A percentile compares a stretch with the other conserved stretches of the same genome.
Evolutionary conservation across 495 filamentous ascomycete genomes (phyloP).

Genomic region (Chaetomidium leptoderma): DNA sequence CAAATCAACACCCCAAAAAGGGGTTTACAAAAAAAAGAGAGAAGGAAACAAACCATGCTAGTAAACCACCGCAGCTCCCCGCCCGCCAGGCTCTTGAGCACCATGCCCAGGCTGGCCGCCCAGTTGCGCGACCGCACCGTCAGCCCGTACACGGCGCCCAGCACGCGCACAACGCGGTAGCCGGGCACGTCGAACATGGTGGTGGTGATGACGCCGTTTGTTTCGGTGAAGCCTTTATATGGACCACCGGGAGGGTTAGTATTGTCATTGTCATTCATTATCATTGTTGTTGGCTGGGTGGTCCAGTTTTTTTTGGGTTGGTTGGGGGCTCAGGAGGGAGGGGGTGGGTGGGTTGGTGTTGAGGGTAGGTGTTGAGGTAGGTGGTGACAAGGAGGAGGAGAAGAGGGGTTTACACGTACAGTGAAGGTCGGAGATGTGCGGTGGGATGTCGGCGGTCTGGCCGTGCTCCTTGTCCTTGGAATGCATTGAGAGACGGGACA

Average conservation of each 20-base stretch:
- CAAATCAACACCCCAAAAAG: background rate
- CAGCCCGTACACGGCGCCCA: conserved; percentile 56
- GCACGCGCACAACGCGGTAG: conserved; percentile 53
- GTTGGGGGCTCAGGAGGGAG: too few relatives aligned
- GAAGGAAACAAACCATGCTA: conserved; percentile 35
- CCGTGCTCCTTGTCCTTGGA: conserved; percentile 12
- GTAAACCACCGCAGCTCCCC: conserved; percentile 57
- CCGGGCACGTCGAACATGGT: conserved; percentile 53
- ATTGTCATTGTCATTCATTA: too few relatives aligned
- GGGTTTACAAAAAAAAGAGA: background rate
- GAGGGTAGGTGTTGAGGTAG: too few relatives aligned
- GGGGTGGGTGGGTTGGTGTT: background rate
- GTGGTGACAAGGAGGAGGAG: too few relatives aligned
- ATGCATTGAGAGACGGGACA: conserved; percentile 21
- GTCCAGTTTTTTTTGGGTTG: too few relatives aligned
- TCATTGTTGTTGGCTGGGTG: too few relatives aligned
- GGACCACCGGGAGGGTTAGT: background rate
- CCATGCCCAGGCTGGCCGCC: conserved; percentile 41
- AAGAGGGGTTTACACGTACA: conserved; percentile 22
- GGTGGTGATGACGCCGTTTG: conserved; percentile 54
- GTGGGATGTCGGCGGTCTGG: conserved; percentile 30
- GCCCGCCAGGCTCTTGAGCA: conserved; percentile 49
- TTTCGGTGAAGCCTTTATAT: conserved; percentile 50
- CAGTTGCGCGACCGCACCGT: conserved; percentile 55
- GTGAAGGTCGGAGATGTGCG: conserved; percentile 39